These are phyloP conservation scores for Passalora sequoiae DNA, from an alignment of 2,329 filamentous ascomycete species.

Conservation along the genomic window DNA sequence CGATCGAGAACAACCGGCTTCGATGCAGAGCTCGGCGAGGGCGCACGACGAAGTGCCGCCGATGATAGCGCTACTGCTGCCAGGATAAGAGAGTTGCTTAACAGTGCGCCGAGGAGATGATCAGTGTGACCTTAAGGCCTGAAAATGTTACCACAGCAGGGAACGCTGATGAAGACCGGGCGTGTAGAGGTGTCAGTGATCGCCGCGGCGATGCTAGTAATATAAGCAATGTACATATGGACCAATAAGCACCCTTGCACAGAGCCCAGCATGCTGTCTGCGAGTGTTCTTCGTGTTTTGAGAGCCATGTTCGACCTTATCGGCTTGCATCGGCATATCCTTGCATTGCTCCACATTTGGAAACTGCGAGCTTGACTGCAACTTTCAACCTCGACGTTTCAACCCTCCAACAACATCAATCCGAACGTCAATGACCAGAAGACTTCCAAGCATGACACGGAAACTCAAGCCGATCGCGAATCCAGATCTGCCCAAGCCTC, in stretches of 20 bases:
- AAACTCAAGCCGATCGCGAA: conserved; percentile 32
- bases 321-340: not conserved
- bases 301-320: too few species aligned
- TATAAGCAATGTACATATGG: conserved; percentile 3
- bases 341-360: not conserved
- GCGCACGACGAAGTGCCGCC: too few species aligned
- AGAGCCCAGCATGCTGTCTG: too few species aligned
- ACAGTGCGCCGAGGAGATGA: not conserved
- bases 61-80: conserved; percentile 4
- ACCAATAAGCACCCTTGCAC: too few species aligned
- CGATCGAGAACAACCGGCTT: conserved; percentile 19
- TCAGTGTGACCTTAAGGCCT: too few species aligned
- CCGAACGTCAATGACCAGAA: not conserved
- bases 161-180: too few species aligned
- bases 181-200: too few species aligned
- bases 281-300: too few species aligned
- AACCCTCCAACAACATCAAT: not conserved
- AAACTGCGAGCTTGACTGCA: not conserved
- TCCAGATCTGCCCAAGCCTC: conserved; percentile 31
- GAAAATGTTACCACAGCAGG: too few species aligned
- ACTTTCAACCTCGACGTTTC: not conserved
- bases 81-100: conserved; percentile 14
- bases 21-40: conserved; percentile 23
- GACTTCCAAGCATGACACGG: conserved; percentile 15
- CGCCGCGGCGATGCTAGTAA: too few species aligned